Conservation (phyloP, 768 basidiomycete genomes). For the Agaricus bisporus region DNA sequence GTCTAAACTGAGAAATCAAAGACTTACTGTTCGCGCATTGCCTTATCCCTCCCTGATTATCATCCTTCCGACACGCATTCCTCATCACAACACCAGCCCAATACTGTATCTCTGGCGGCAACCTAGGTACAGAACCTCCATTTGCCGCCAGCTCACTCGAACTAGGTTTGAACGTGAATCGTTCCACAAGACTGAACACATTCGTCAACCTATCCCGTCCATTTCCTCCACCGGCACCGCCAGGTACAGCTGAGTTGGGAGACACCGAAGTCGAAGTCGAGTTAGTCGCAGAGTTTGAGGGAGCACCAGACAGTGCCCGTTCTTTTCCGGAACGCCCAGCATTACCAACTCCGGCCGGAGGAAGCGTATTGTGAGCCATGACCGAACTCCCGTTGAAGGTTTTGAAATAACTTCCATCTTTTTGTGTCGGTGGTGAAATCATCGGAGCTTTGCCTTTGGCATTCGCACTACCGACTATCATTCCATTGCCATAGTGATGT, state of each 20-base stretch:
- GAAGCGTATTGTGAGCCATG: conserved; percentile 1
- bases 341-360: neutral
- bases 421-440: conserved; percentile 14
- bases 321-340: conserved; percentile 11
- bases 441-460: neutral
- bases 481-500: neutral
- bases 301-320: conserved; percentile 4
- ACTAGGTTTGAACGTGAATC: conserved; percentile 93
- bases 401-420: conserved; percentile 10
- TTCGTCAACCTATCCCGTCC: conserved; percentile 57
- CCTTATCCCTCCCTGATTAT: conserved; percentile 83
- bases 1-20: neutral
- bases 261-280: neutral
- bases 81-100: conserved; percentile 99
- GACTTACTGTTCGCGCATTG: conserved; percentile 94
- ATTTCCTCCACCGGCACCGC: neutral
- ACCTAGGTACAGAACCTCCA: conserved; percentile 27
- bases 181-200: conserved; percentile 92
- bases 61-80: conserved; percentile 98
- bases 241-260: neutral
- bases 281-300: conserved; percentile 3
- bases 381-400: conserved; percentile 8
- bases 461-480: neutral
- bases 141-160: conserved; percentile 41
- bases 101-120: conserved; percentile 91